A percentile compares a stretch with the other conserved stretches of the same genome.
Evolutionary conservation across 306 rosid genomes (phyloP).

Genomic region (Trifolium fragiferum): DNA sequence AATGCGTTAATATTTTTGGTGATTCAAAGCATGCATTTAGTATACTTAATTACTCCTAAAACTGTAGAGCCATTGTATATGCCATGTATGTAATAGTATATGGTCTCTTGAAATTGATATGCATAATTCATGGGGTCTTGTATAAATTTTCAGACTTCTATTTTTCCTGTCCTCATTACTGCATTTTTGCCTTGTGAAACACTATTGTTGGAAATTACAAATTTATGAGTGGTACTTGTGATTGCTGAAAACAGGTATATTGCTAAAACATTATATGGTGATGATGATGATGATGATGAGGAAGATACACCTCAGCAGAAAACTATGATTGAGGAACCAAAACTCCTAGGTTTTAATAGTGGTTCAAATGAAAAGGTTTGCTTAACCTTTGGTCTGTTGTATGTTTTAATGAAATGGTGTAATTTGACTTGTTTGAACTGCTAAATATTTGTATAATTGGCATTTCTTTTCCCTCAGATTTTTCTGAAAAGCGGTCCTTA

Average conservation of each 20-base stretch:
- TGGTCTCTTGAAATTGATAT: not conserved
- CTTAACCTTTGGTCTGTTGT: conserved; percentile 29
- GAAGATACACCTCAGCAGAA: conserved; percentile 53
- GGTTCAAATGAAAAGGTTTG: conserved; percentile 78
- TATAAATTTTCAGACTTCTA: not conserved
- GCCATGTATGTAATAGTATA: too few relatives aligned
- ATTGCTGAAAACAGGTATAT: conserved; percentile 72
- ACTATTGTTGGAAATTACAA: conserved; percentile 15
- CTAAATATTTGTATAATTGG: conserved; percentile 37
- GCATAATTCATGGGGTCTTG: not conserved
- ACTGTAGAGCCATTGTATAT: too few relatives aligned
- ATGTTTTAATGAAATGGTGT: conserved; percentile 5
- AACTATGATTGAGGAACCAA: conserved; percentile 67
- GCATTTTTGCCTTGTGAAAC: not conserved
- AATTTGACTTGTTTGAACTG: conserved; percentile 36
- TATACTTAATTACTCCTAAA: too few relatives aligned
- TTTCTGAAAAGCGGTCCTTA: conserved; percentile 88
- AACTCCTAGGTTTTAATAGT: conserved; percentile 69
- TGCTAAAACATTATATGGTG: conserved; percentile 71
- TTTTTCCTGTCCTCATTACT: not conserved
- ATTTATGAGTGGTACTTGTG: conserved; percentile 25
- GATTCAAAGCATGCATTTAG: too few relatives aligned
- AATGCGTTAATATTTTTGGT: too few relatives aligned
- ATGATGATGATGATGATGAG: conserved; percentile 71
- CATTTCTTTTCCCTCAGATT: conserved; percentile 56